Base-by-base conservation (phyloP, 192 early-diverging fungal genomes). In the Cetraspora pellucida region DNA sequence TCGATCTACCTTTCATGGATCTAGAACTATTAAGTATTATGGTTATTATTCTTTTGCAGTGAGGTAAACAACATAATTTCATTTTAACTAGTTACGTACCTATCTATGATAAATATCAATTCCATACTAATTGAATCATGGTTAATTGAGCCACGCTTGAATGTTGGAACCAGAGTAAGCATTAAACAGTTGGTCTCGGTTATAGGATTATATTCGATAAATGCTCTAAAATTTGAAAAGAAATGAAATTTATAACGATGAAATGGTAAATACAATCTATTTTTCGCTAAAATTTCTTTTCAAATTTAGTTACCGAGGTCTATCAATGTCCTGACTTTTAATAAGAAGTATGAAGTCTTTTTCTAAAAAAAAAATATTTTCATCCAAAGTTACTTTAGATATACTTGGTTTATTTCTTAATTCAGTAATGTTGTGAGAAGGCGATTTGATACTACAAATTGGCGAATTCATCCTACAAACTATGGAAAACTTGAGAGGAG, bases 1-100 rank as follows among this genome's bases (percentile, higher is more conserved):
- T 87, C 50, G 69, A 73, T 23, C 44, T 49, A 10, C 81, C 81
- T 19, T 23, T 14, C 87, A 88, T 89, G 14, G 87, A 89, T 2
- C 87, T 87, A 19, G 87, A 87, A 47, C 87, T 58, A 45, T 55
- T 60, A n/a, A n/a, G n/a, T 37, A 57, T 44, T 27, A 1, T 27
- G 17, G n/a, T 30, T 65, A 31, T n/a, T 44, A 44, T 14, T n/a
- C n/a, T n/a, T n/a, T 6, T 23, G 13, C 10, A 31, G 8, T 27
- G 7, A 63, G 4, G 30, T 13, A 30, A 25, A 14, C 6, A 63
- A 31, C 0, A 7, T 16, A 17, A 8, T 54, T 27, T 21, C 31
- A 37, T 37, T 37, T 37, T 37, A n/a, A n/a, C 5, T 37, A 37
- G 31, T 10, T 17, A 19, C 13, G 27, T 82, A 81, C 80, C 81